These are phyloP conservation scores for Colletotrichum musicola DNA, from an alignment of 2,329 filamentous ascomycete genomes.

Conservation along the genomic window DNA sequence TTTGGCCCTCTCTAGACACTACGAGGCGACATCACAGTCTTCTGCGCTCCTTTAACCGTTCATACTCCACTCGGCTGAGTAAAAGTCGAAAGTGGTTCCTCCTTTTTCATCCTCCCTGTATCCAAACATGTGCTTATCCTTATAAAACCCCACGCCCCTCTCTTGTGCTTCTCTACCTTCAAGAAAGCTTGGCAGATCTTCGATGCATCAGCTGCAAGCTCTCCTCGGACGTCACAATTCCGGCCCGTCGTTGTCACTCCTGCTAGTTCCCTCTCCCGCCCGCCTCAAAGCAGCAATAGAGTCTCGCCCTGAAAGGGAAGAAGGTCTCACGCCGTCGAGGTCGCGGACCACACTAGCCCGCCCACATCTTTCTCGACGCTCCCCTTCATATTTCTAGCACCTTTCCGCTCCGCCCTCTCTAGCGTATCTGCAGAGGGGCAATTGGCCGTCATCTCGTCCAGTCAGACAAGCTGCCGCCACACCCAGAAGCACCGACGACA, in stretches of 20 bases:
- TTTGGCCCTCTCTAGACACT: not conserved
- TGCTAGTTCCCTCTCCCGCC: conserved; percentile 16
- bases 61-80: not conserved
- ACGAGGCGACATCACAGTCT: too few relatives aligned
- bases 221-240: conserved; percentile 14
- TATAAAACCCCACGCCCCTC: conserved; percentile 27
- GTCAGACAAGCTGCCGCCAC: conserved; percentile 3
- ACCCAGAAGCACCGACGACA: not conserved
- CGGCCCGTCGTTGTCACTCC: conserved; percentile 15
- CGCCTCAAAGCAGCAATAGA: conserved; percentile 9
- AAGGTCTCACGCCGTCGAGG: conserved; percentile 24
- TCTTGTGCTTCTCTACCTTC: conserved; percentile 17
- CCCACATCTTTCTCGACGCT: not conserved
- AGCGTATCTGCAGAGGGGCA: not conserved
- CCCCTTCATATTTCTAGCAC: not conserved
- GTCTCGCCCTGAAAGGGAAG: conserved; percentile 24
- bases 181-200: conserved; percentile 34
- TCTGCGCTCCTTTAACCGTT: not conserved
- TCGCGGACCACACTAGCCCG: conserved; percentile 3
- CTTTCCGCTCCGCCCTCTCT: not conserved
- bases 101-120: not conserved
- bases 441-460: conserved; percentile 3
- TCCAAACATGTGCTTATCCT: not conserved
- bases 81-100: not conserved
- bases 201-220: conserved; percentile 20